Evolutionary conservation across 1,284 basidiomycete species (phyloP), one percentile per base, ranked within the genome.

Genomic region (Omphalotus olearius): DNA sequence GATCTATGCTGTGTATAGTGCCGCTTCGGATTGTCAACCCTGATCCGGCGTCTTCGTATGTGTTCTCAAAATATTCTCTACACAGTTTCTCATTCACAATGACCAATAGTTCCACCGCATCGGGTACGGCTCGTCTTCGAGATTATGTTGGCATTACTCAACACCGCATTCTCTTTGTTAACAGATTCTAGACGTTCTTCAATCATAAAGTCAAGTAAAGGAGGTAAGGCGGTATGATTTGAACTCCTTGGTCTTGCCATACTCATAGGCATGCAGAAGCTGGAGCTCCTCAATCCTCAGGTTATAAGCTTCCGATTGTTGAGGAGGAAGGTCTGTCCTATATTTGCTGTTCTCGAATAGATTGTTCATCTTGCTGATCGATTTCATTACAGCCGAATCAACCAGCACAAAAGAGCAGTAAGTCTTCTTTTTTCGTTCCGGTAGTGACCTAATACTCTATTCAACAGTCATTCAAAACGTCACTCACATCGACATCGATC

Each of bases 1-100:
- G 28, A n/a, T 47, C 9, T 49, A 26, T 47, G 46, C n/a, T 51
- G 14, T 52, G 35, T 44, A 50, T 51, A 72, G 71, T 70, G 16
- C 67, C 66, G 20, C 61, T 75, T 25, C 64, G 66, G 38, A 63
- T 73, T 20, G 69, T 66, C 25, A 75, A 75, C 56, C 73, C 72
- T 28, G 70, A 73, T 57, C 63, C 65, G 38, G 53, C 65, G 47
- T 71, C 69, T 20, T 59, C 65, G 68, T 70, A 55, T 45, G 66
- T 58, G 50, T 16, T 39, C 51, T 43, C 20, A 38, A 7, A 33
- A 33, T 33, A 13, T 47, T 36, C 28, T n/a, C 41, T 18, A 42
- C 20, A 18, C 10, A 16, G 38, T 40, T 39, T 35, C 18, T 26
- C n/a, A 44, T 17, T 41, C 6, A 25, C 37, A n/a, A 44, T 43